Evolutionary conservation across 2,329 filamentous ascomycete genomes (phyloP).

Genomic region (Diaporthe aspalathi): DNA sequence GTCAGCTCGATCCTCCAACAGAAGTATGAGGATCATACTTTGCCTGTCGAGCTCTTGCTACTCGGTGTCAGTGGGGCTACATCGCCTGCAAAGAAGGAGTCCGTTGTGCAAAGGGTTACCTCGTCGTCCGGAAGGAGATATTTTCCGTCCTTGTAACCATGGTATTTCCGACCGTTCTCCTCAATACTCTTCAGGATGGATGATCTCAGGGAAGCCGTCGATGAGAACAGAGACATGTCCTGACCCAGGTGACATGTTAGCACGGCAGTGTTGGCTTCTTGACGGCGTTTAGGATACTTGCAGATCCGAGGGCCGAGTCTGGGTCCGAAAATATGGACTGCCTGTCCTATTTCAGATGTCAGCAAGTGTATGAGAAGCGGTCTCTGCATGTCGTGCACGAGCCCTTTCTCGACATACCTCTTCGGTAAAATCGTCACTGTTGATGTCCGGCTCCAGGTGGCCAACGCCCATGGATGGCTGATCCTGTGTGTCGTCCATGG

Average conservation of each 20-base stretch:
- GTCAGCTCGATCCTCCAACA: conserved; percentile 19
- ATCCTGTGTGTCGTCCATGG: conserved; percentile 15
- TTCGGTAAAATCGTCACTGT: conserved; percentile 36
- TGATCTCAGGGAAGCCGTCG: conserved; percentile 48
- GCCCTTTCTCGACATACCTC: conserved; percentile 33
- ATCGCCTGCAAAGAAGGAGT: not conserved
- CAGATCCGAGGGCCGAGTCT: conserved; percentile 48
- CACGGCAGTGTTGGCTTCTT: not conserved
- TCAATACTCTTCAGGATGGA: conserved; percentile 46
- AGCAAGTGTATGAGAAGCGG: not conserved
- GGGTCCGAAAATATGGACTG: conserved; percentile 40
- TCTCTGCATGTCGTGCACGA: not conserved
- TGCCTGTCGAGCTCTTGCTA: conserved; percentile 52
- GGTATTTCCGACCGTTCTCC: conserved; percentile 54
- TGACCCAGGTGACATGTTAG: conserved; percentile 34
- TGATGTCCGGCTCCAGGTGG: conserved; percentile 37
- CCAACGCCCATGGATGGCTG: conserved; percentile 29
- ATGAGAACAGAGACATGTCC: conserved; percentile 48
- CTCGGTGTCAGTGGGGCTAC: conserved; percentile 36
- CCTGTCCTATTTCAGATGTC: conserved; percentile 30
- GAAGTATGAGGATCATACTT: conserved; percentile 39
- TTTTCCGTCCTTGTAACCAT: conserved; percentile 52
- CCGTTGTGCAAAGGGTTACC: conserved; percentile 36
- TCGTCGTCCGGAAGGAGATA: conserved; percentile 54
- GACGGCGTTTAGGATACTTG: conserved; percentile 35